phyloP scores from a whole-genome alignment of 495 filamentous ascomycete species.

The Paragyromitra xinjiangensis region DNA sequence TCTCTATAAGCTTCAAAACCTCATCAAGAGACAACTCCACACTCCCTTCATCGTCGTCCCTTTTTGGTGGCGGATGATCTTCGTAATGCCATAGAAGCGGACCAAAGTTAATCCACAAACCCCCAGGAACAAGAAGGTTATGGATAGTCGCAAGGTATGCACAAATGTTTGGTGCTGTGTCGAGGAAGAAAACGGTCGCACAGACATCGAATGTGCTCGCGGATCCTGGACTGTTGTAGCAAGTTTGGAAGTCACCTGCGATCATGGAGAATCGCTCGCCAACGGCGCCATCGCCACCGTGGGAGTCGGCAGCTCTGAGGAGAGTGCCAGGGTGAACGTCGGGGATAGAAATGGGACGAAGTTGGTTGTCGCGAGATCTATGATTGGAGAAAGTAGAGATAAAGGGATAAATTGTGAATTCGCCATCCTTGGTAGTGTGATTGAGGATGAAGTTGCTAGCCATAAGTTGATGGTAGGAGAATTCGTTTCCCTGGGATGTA shows the following conservation, averaged over 20 bases:
- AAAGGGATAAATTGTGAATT: slow-evolving; percentile 61
- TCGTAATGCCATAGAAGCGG: slow-evolving; percentile 61
- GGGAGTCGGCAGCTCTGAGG: slow-evolving; percentile 14
- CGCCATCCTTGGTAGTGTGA: slow-evolving; percentile 50
- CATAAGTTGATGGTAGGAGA: slow-evolving; percentile 90
- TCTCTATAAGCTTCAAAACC: slow-evolving; percentile 52
- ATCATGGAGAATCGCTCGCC: slow-evolving; percentile 80
- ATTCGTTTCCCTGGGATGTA: slow-evolving; percentile 87
- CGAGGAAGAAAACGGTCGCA: slow-evolving; percentile 65
- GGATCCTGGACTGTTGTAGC: slow-evolving; percentile 61
- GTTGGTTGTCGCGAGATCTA: slow-evolving; percentile 58
- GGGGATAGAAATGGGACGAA: slow-evolving; percentile 60
- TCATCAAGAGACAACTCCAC: slow-evolving; percentile 59
- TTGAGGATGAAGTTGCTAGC: slow-evolving; percentile 90
- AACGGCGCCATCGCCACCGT: slow-evolving; percentile 54
- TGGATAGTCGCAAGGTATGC: slow-evolving; percentile 62
- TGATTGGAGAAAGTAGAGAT: slow-evolving; percentile 64
- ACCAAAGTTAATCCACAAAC: slow-evolving; percentile 63
- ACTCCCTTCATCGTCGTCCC: slow-evolving; percentile 48
- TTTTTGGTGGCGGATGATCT: slow-evolving; percentile 33
- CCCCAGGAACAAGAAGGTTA: slow-evolving; percentile 59
- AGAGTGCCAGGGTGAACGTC: slow-evolving; percentile 53
- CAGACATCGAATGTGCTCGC: slow-evolving; percentile 59
- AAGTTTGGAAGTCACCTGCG: slow-evolving; percentile 63
- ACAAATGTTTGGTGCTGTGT: slow-evolving; percentile 63